Conservation (phyloP, 306 rosid species). For the Senna siamea region DNA sequence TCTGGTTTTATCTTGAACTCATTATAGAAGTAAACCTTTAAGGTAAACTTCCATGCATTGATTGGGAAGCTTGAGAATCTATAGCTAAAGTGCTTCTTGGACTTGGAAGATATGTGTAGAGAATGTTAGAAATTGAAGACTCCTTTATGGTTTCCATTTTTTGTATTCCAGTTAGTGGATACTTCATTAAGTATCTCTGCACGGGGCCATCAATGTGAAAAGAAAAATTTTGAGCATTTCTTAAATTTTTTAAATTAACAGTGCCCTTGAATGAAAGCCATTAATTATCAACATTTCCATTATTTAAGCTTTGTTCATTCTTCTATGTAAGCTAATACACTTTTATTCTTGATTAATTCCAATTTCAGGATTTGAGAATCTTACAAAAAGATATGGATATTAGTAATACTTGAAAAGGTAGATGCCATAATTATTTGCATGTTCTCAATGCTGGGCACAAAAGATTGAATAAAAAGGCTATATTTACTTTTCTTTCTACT, state of each 20-base stretch:
- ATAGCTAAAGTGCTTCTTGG: slow-evolving; percentile 24
- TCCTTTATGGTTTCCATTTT: slow-evolving; percentile 22
- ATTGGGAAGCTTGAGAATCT: slow-evolving; percentile 2
- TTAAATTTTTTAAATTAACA: slow-evolving; percentile 3
- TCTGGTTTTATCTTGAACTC: slow-evolving; percentile 4
- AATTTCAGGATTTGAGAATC: background rate
- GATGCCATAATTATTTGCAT: background rate
- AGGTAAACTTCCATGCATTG: background rate
- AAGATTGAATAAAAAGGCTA: background rate
- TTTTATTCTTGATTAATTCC: background rate
- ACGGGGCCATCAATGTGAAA: background rate
- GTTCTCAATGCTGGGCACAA: slow-evolving; percentile 8
- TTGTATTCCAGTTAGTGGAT: background rate
- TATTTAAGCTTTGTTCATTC: slow-evolving; percentile 9
- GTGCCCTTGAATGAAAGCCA: slow-evolving; percentile 10
- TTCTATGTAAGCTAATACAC: slow-evolving; percentile 14
- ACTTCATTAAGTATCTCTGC: background rate
- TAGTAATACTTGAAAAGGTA: background rate
- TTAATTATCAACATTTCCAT: background rate
- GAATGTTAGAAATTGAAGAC: slow-evolving; percentile 15
- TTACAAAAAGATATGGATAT: background rate
- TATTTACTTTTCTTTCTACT: slow-evolving; percentile 8
- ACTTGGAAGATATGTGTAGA: slow-evolving; percentile 21
- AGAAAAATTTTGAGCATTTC: too few relatives aligned
- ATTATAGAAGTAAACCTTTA: background rate